Conservation (phyloP, 345 rosid species). For the Citrus maxima region DNA sequence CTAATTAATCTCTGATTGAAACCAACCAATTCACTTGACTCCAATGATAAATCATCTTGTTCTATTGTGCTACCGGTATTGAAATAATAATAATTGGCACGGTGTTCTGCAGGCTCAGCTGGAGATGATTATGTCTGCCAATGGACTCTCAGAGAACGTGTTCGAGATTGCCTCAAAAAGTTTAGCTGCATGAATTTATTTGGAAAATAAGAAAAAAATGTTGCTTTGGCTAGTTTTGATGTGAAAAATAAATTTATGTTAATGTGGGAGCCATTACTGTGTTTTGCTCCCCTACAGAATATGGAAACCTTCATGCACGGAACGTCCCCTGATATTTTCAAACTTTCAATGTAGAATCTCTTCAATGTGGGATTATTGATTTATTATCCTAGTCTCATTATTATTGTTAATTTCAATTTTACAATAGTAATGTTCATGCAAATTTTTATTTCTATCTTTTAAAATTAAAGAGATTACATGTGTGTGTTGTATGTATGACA, state of each 20-base stretch:
- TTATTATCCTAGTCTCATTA: no score
- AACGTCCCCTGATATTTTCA: no score
- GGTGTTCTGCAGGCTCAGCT: constrained; percentile 67
- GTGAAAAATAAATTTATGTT: not conserved
- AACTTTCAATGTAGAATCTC: not conserved
- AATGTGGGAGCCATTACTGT: not conserved
- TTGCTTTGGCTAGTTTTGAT: not conserved
- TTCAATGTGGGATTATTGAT: not conserved
- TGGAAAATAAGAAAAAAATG: no score
- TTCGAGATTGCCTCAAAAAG: constrained; percentile 95
- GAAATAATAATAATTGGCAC: not conserved
- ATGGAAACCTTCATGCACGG: not conserved
- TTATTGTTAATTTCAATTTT: no score
- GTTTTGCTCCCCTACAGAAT: not conserved
- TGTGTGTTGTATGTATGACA: not conserved
- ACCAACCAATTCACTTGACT: not conserved
- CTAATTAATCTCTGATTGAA: not conserved
- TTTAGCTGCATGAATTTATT: constrained; percentile 52
- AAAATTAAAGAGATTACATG: not conserved
- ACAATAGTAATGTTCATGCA: no score
- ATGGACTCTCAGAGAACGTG: constrained; percentile 92
- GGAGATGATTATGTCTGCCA: constrained; percentile 86
- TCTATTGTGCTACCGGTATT: not conserved
- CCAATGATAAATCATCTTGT: not conserved
- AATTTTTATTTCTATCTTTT: no score